Percentiles rank a stretch among this genome's conserved stretches.
Evolutionary conservation across 2,329 filamentous ascomycete genomes (phyloP).

Genomic region (Ophiostoma sp.): DNA sequence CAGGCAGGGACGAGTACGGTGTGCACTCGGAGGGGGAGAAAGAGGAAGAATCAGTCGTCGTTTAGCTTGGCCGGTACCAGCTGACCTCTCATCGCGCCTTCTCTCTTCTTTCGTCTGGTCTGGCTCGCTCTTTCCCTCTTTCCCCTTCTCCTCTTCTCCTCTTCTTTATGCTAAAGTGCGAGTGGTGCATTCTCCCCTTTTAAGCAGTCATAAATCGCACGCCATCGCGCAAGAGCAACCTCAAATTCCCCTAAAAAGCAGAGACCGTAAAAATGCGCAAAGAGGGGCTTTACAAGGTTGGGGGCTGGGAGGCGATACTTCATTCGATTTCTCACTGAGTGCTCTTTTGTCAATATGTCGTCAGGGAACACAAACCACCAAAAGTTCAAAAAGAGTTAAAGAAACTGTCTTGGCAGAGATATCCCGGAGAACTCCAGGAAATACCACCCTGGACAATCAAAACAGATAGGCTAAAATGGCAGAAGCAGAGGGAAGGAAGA

Average conservation of each 20-base stretch:
- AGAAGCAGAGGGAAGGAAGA: background rate
- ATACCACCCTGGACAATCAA: background rate
- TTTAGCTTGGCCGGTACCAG: background rate
- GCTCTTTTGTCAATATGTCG: background rate
- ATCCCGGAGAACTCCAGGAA: background rate
- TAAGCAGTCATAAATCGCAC: background rate
- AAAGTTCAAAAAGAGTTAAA: background rate
- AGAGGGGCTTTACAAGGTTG: background rate
- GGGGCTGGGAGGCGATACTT: background rate
- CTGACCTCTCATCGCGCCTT: too few species aligned
- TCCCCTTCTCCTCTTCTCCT: background rate
- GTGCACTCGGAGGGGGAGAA: background rate
- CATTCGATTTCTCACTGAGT: background rate
- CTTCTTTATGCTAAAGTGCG: constrained; percentile 1
- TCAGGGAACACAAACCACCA: background rate
- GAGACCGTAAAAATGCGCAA: background rate
- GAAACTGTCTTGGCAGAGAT: background rate
- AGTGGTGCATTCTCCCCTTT: background rate
- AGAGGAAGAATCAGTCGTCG: background rate
- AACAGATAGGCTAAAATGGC: background rate
- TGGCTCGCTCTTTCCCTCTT: background rate
- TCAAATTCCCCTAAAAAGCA: background rate
- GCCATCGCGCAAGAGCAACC: background rate
- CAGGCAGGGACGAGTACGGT: background rate
- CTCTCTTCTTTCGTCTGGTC: background rate